A percentile compares a stretch with the other conserved stretches of the same genome.
phyloP scores from a whole-genome alignment of 257 asterid genomes.

The Nicotiana knightiana region DNA sequence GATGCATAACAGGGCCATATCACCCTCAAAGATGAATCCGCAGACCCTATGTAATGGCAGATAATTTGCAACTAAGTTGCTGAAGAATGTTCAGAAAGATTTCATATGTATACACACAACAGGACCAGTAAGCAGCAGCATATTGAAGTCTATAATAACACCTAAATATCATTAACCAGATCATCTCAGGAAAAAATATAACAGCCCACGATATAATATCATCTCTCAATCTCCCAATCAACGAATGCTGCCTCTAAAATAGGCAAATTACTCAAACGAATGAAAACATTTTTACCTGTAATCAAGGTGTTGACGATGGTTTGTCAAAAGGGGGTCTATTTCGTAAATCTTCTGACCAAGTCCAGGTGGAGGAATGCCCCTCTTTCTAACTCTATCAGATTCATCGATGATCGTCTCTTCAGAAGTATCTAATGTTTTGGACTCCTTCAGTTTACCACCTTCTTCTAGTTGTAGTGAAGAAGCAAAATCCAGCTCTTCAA shows the following conservation, averaged over 20 bases:
- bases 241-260: not conserved
- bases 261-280: not conserved
- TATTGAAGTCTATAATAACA: not conserved
- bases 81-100: not conserved
- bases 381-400: constrained; percentile 45
- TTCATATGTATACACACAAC: not conserved
- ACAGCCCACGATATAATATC: not conserved
- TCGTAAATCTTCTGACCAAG: constrained; percentile 77
- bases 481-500: constrained; percentile 23
- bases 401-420: constrained; percentile 42
- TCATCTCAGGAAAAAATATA: not conserved
- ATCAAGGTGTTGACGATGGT: constrained; percentile 67
- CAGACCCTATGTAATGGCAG: not conserved
- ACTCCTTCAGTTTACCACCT: constrained; percentile 23
- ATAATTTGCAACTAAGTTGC: not conserved
- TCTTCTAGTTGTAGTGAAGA: constrained; percentile 27
- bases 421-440: constrained; percentile 25
- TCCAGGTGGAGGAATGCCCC: constrained; percentile 75
- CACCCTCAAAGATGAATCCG: not conserved
- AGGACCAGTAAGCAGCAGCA: not conserved
- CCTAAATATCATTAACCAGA: not conserved
- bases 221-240: not conserved
- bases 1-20: not conserved
- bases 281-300: constrained; percentile 48
- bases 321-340: constrained; percentile 75